Percentiles rank a stretch among this genome's conserved stretches.
Conservation (phyloP, 2,329 filamentous ascomycete genomes). For the Clarireedia homoeocarpa region DNA sequence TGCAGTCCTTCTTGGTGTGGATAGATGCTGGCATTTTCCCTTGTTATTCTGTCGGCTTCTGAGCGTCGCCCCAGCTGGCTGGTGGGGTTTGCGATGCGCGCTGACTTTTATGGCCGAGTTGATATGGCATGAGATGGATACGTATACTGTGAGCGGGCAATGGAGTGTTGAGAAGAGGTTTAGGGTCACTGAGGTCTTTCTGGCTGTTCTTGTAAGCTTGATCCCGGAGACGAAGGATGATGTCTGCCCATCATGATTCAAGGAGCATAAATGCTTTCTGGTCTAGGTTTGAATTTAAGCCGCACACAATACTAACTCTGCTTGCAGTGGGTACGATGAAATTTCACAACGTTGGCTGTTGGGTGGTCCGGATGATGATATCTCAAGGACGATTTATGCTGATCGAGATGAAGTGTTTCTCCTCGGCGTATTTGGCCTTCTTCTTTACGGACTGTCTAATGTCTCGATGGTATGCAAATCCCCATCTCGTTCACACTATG, state of each 20-base stretch:
- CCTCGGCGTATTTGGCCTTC: slow-evolving; percentile 71
- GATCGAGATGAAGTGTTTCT: slow-evolving; percentile 50
- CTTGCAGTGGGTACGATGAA: not conserved
- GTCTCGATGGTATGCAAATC: slow-evolving; percentile 60
- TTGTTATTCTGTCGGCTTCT: slow-evolving; percentile 65
- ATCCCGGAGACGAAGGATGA: not conserved
- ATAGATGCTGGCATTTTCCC: slow-evolving; percentile 63
- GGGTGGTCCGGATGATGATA: not conserved
- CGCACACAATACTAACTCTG: not conserved
- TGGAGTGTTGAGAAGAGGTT: slow-evolving; percentile 42
- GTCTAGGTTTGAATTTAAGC: not conserved
- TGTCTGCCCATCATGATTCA: not conserved
- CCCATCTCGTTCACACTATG: not conserved
- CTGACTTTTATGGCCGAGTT: slow-evolving; percentile 61
- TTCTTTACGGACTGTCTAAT: slow-evolving; percentile 81
- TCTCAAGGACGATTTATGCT: not conserved
- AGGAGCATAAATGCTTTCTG: not conserved
- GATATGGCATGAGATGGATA: slow-evolving; percentile 39
- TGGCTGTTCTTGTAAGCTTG: slow-evolving; percentile 54
- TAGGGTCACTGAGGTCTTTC: slow-evolving; percentile 57
- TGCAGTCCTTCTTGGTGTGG: slow-evolving; percentile 69
- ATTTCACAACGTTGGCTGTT: not conserved
- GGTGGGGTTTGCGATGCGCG: slow-evolving; percentile 63
- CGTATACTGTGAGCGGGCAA: slow-evolving; percentile 30
- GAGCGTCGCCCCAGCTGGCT: slow-evolving; percentile 61